Evolutionary conservation across 495 filamentous ascomycete genomes (phyloP).

Genomic region (Neohortaea acidophila): DNA sequence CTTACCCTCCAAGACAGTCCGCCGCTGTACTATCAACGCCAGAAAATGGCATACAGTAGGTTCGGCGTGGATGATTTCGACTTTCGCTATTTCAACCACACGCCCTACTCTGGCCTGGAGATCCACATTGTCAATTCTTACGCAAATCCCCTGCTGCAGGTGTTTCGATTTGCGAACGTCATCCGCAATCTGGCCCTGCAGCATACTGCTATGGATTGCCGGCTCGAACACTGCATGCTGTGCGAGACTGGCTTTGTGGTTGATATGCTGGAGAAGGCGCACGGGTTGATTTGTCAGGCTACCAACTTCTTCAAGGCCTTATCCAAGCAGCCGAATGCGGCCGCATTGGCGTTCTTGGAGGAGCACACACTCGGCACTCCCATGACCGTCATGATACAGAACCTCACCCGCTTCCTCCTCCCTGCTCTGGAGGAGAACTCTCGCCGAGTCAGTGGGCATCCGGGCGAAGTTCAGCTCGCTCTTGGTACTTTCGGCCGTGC

Average conservation of each 20-base stretch:
- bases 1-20: constrained; percentile 27
- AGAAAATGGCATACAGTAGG: constrained; percentile 93
- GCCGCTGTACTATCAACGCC: constrained; percentile 67
- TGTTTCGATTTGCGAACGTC: constrained; percentile 77
- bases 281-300: constrained; percentile 87
- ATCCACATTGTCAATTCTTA: constrained; percentile 95
- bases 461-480: constrained; percentile 43
- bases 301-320: constrained; percentile 89
- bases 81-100: constrained; percentile 91
- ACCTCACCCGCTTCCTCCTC: constrained; percentile 61
- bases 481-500: constrained; percentile 40
- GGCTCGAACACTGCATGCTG: constrained; percentile 65
- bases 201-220: constrained; percentile 71
- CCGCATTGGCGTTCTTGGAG: constrained; percentile 60
- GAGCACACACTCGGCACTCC: constrained; percentile 57
- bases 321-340: constrained; percentile 58
- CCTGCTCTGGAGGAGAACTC: constrained; percentile 57
- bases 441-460: constrained; percentile 41
- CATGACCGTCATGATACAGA: constrained; percentile 59
- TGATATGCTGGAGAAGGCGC: constrained; percentile 94
- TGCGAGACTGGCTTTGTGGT: constrained; percentile 94
- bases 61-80: constrained; percentile 98
- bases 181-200: constrained; percentile 81
- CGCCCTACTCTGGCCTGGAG: constrained; percentile 75
- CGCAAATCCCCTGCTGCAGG: constrained; percentile 80